Evolutionary conservation across 768 basidiomycete species (phyloP), one percentile per base, ranked within the genome.

Genomic region (Mycena vitilis): DNA sequence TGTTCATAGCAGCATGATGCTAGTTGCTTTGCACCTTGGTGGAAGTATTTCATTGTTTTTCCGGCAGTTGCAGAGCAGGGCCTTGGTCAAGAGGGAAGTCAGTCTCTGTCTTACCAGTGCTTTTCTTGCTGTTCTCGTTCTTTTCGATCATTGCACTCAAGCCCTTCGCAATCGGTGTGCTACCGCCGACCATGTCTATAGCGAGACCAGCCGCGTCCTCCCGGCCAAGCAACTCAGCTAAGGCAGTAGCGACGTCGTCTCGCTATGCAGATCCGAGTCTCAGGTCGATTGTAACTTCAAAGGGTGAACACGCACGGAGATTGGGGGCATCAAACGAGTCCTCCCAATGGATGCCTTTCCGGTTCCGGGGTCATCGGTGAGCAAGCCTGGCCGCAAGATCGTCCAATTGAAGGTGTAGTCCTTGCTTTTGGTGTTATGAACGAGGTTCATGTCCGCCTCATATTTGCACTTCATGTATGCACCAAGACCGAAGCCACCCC

Each of bases 331-430:
- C n/a, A 90, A 49, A 70, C 86, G 86, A 0, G 88, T 88, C 66
- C 79, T 78, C 4, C 91, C 91, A 52, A 91, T 78, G 40, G 78
- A 73, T 0, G 83, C 86, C 40, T 79, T 86, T 1, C 87, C 88
- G 4, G 81, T 84, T 0, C 88, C 87, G 0, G 85, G 80, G 2
- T 82, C 79, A 57, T 89, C 81, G 0, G 76, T 82, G n/a, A 92
- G 71, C 9, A 78, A 78, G n/a, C 87, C 88, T n/a, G 91, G 90
- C 11, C 90, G 87, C 38, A 92, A 76, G 44, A 92, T 89, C 4
- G 87, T 88, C 87, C 87, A 92, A 60, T 87, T 83, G 80, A 92
- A 89, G 0, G 83, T 76, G 22, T 83, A 84, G 25, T 90, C 86
- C 62, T 80, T 30, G 30, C 30, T 30, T 30, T 30, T 30, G 30